Base-by-base conservation (phyloP, 352 stramenopile genomes). In the Elongisporangium undulatum region DNA sequence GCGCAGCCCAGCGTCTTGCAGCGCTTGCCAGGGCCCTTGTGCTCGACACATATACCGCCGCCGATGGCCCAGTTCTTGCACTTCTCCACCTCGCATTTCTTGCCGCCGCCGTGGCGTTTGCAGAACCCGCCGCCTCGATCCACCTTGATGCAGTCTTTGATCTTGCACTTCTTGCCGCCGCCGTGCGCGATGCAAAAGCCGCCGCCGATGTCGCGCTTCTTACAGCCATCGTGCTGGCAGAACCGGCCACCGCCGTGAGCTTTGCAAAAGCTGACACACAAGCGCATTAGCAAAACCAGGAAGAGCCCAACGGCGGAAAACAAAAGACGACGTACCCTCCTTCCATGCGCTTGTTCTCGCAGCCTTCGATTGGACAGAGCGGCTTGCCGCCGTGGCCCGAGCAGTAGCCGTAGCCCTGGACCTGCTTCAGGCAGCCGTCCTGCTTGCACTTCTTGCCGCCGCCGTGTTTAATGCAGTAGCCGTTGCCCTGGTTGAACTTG, bases 401-500 rank as follows among this genome's bases (percentile, higher is more conserved):
- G 68, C 86, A 95, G 56, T 88, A 87, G n/a, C 84, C 84, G 49
- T 91, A 94, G 21, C 84, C 84, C 60, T 94, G 84, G 2, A 92
- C 84, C 50, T 89, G 82, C 59, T 95, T 95, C 10, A 86, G 71
- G 22, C 86, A 95, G 10, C 82, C 82, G 4, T 82, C 75, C 3
- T 85, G 62, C 51, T 94, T 93, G 69, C 86, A 95, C 41, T 90
- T 89, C 63, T 94, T 92, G 24, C 86, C 86, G 8, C 86, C 86
- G 23, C 86, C 86, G 62, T 95, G 86, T 53, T 86, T 84, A 56
- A 95, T 95, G 57, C 86, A 95, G 54, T 75, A 93, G 7, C 86
- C 86, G 49, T 91, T 89, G 49, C 84, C 84, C 54, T 95, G 84
- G 48, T 90, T 94, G 66, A 90, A 94, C 67, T 94, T 94, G 69